These are phyloP conservation scores for Chlamydomonas eustigma DNA, from an alignment of 139 green algal species.

Conservation along the genomic window DNA sequence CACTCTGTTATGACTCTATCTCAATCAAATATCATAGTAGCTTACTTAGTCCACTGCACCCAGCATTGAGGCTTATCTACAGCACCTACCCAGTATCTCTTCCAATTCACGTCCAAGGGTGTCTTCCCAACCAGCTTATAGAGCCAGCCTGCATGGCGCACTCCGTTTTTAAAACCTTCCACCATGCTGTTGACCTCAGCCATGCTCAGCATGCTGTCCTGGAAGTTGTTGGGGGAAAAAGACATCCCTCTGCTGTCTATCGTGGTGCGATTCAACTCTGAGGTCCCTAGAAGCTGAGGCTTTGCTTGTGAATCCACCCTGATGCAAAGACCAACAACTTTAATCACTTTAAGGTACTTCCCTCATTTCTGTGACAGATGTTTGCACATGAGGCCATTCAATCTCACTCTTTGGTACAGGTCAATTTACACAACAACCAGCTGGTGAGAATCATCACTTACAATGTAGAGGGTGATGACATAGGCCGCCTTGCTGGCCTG, in stretches of 20 bases:
- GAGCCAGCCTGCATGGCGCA: constrained; percentile 32
- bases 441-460: no score
- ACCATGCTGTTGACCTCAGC: constrained; percentile 2
- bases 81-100: constrained; percentile 44
- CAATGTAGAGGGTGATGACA: not conserved
- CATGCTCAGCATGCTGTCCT: not conserved
- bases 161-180: not conserved
- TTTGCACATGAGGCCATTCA: no score
- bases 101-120: constrained; percentile 35
- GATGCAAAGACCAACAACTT: no score
- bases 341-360: no score
- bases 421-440: no score
- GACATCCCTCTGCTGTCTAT: not conserved
- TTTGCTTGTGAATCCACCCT: not conserved
- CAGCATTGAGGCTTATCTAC: no score
- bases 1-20: no score
- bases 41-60: no score
- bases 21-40: no score
- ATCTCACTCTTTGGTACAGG: no score
- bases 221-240: not conserved
- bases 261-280: not conserved
- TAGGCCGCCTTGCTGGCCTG: not conserved
- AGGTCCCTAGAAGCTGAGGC: not conserved
- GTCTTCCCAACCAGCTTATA: constrained; percentile 51
- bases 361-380: no score